These are phyloP conservation scores for Colletotrichum ledebouriae DNA, from an alignment of 2,329 filamentous ascomycete species.

Conservation along the genomic window DNA sequence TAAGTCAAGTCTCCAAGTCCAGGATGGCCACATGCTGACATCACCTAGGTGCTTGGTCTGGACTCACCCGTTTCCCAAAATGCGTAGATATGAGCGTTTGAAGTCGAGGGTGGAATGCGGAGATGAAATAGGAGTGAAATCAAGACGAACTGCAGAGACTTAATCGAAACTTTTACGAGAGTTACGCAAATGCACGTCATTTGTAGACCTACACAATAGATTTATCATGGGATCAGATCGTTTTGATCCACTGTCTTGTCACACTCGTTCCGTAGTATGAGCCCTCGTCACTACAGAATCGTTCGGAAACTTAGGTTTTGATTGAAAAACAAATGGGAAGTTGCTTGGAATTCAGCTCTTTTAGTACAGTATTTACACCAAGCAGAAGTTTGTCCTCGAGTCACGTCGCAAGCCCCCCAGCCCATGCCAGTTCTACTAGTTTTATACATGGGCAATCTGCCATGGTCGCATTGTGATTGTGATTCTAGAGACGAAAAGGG, in stretches of 20 bases:
- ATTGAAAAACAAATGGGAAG: conserved; percentile 46
- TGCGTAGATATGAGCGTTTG: conserved; percentile 34
- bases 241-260: too few relatives aligned
- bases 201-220: conserved; percentile 28
- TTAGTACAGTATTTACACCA: conserved; percentile 61
- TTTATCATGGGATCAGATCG: not conserved
- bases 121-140: not conserved
- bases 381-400: conserved; percentile 46
- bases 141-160: not conserved
- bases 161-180: conserved; percentile 20
- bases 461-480: conserved; percentile 42
- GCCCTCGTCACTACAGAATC: too few relatives aligned
- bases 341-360: conserved; percentile 54
- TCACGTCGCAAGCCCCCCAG: conserved; percentile 50
- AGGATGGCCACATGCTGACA: conserved; percentile 2
- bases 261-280: too few relatives aligned
- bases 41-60: conserved; percentile 63
- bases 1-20: conserved; percentile 58
- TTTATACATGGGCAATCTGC: conserved; percentile 53
- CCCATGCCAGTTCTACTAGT: conserved; percentile 48
- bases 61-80: conserved; percentile 48
- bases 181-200: conserved; percentile 22
- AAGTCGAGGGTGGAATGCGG: not conserved
- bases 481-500: conserved; percentile 43
- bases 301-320: too few relatives aligned